These are phyloP conservation scores for Chiua virens DNA, from an alignment of 768 basidiomycete genomes.

Conservation along the genomic window DNA sequence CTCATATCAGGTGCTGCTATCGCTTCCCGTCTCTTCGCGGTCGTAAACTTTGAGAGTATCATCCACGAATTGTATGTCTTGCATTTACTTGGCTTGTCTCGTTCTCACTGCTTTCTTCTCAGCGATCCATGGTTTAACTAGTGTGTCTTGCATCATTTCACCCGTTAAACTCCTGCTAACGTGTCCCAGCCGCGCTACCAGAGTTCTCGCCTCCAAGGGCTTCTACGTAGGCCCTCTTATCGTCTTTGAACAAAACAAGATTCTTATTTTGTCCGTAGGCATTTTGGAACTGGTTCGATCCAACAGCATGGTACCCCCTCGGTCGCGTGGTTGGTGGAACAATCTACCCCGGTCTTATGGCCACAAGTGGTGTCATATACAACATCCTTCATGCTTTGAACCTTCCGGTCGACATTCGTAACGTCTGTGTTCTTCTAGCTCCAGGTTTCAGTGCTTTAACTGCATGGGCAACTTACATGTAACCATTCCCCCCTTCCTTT, in stretches of 20 bases:
- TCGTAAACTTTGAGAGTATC: slow-evolving; percentile 97
- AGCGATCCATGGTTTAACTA: slow-evolving; percentile 99
- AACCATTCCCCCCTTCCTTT: slow-evolving; percentile 24
- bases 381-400: slow-evolving; percentile 83
- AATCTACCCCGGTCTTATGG: slow-evolving; percentile 98
- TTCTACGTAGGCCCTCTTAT: slow-evolving; percentile 74
- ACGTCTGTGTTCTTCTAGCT: slow-evolving; percentile 94
- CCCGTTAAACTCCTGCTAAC: neutral
- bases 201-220: slow-evolving; percentile 85
- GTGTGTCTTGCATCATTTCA: slow-evolving; percentile 48
- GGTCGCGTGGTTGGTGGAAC: slow-evolving; percentile 98
- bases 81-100: neutral
- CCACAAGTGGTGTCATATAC: slow-evolving; percentile 96
- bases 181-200: slow-evolving; percentile 79
- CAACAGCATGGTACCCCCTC: slow-evolving; percentile 98
- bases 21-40: slow-evolving; percentile 94
- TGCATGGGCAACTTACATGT: slow-evolving; percentile 97
- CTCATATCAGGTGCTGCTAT: slow-evolving; percentile 94
- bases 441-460: slow-evolving; percentile 97
- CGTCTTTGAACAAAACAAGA: neutral
- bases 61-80: slow-evolving; percentile 95
- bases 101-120: slow-evolving; percentile 4
- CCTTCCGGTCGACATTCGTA: slow-evolving; percentile 95
- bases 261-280: slow-evolving; percentile 50
- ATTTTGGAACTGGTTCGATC: slow-evolving; percentile 99